phyloP scores from a whole-genome alignment of 208 protist genomes.

The Perkinsela sp. region DNA sequence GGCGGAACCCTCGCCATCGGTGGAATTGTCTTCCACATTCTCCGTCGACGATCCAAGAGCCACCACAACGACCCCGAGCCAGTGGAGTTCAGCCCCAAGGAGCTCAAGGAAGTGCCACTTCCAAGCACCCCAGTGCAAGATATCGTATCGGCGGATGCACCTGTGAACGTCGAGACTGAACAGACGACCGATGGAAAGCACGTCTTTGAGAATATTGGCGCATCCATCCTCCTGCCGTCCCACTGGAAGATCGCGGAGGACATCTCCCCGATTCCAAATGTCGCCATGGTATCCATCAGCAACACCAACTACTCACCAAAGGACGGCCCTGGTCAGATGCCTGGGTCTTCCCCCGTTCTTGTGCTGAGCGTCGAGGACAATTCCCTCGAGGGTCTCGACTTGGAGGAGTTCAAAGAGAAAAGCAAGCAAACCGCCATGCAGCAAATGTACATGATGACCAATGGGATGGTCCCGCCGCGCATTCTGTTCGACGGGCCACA shows the following conservation, averaged over 20 bases:
- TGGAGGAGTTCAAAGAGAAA: conserved; percentile 34
- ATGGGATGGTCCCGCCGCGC: conserved; percentile 18
- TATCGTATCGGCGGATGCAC: background rate
- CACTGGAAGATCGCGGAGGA: conserved; percentile 32
- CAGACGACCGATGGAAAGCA: background rate
- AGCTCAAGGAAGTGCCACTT: background rate
- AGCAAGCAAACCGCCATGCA: conserved; percentile 25
- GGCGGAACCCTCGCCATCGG: background rate
- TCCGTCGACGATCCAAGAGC: background rate
- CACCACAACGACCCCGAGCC: background rate
- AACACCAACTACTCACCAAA: conserved; percentile 17
- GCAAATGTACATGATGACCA: conserved; percentile 48
- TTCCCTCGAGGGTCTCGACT: conserved; percentile 23
- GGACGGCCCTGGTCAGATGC: conserved; percentile 8
- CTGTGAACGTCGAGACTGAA: too few species aligned
- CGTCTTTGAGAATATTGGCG: conserved; percentile 12
- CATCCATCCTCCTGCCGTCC: conserved; percentile 14
- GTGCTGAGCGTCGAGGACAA: conserved; percentile 37
- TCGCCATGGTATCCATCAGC: conserved; percentile 33
- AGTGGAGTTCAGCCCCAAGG: background rate
- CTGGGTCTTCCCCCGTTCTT: conserved; percentile 21
- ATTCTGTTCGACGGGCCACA: conserved; percentile 16
- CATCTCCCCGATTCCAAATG: conserved; percentile 27
- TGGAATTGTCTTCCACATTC: background rate
- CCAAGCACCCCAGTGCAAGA: background rate